A percentile compares a stretch with the other conserved stretches of the same genome.
Conservation (phyloP, 305 asterid species). For the Fraxinus albicans region DNA sequence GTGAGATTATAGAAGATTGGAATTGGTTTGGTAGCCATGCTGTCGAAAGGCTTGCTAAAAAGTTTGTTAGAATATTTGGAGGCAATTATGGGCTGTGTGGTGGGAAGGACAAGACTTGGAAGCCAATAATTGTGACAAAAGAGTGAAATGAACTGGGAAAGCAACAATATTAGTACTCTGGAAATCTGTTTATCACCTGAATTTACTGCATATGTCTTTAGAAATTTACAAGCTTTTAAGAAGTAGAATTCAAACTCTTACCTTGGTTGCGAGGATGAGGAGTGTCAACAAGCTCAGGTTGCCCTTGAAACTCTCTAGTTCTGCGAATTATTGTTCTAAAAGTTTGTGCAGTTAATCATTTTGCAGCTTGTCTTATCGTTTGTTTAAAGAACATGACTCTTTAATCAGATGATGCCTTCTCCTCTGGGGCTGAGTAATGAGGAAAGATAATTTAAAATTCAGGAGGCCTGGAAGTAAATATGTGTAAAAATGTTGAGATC, state of each 20-base stretch:
- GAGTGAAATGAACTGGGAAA: not conserved
- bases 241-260: not conserved
- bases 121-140: not conserved
- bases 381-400: not conserved
- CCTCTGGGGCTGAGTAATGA: not conserved
- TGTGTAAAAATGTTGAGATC: not conserved
- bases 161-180: not conserved
- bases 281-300: not conserved
- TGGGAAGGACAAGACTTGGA: not conserved
- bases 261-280: not conserved
- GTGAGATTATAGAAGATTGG: not conserved
- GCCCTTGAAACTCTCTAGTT: not conserved
- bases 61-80: not conserved
- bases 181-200: not conserved
- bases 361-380: not conserved
- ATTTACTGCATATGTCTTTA: not conserved
- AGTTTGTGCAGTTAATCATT: not conserved
- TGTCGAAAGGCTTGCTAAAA: not conserved
- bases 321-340: not conserved
- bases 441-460: not conserved
- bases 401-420: not conserved
- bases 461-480: not conserved
- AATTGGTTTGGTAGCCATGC: not conserved
- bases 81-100: not conserved
- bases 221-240: not conserved